phyloP scores from a whole-genome alignment of 2,329 filamentous ascomycete genomes.

The Helotiales sp. region DNA sequence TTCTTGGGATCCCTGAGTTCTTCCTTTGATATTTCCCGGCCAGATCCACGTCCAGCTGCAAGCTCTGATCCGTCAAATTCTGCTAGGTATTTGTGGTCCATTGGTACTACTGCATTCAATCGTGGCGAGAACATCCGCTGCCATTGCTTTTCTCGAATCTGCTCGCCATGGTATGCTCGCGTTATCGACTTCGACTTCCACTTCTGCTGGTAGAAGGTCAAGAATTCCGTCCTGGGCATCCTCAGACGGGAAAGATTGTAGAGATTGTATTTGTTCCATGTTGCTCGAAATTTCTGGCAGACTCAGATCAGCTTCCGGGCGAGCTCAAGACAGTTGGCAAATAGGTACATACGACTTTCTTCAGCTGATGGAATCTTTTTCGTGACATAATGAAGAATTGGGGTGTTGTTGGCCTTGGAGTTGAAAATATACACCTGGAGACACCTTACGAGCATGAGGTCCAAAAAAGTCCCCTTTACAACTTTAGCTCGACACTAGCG shows the following conservation, averaged over 20 bases:
- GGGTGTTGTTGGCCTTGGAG: background rate
- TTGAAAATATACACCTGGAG: background rate
- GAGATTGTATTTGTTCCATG: constrained; percentile 97
- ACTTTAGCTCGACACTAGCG: constrained; percentile 3
- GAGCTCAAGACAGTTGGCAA: background rate
- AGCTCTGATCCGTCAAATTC: constrained; percentile 77
- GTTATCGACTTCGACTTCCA: constrained; percentile 85
- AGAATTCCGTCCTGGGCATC: constrained; percentile 41
- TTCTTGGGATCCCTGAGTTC: constrained; percentile 34
- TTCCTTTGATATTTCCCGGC: constrained; percentile 41
- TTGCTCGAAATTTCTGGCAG: constrained; percentile 82
- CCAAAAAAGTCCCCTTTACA: constrained; percentile 1
- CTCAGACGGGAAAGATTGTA: constrained; percentile 73
- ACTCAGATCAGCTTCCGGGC: constrained; percentile 6
- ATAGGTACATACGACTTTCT: constrained; percentile 57
- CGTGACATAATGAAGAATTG: constrained; percentile 41
- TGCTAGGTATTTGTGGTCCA: constrained; percentile 80
- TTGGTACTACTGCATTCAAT: constrained; percentile 79
- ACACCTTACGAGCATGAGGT: background rate
- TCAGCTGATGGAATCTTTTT: constrained; percentile 66
- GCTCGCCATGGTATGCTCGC: constrained; percentile 90
- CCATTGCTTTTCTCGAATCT: constrained; percentile 92
- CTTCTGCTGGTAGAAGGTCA: constrained; percentile 98
- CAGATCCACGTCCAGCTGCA: constrained; percentile 81
- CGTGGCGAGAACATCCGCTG: constrained; percentile 85